These are phyloP conservation scores for Neonothopanus nambi DNA, from an alignment of 1,284 basidiomycete species.

Conservation along the genomic window DNA sequence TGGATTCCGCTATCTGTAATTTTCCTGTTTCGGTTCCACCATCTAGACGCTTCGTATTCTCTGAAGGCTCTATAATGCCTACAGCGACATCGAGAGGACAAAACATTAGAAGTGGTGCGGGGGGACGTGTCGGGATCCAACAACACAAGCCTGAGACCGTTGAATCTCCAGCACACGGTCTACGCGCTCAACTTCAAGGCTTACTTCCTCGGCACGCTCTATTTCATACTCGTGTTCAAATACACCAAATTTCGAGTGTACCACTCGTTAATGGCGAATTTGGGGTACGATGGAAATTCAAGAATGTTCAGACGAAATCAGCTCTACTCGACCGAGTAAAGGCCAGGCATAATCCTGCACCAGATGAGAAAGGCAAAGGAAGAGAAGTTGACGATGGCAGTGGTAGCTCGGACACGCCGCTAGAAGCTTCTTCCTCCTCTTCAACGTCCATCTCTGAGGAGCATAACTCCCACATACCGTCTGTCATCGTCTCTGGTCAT, in stretches of 20 bases:
- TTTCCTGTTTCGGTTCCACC: too few species aligned
- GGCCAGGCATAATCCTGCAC: constrained; percentile 28
- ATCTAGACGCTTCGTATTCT: too few species aligned
- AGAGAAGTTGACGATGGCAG: constrained; percentile 29
- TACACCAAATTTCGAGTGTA: constrained; percentile 76
- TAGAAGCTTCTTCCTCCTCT: constrained; percentile 24
- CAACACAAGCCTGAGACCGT: background rate
- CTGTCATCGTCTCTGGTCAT: constrained; percentile 33
- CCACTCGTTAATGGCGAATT: constrained; percentile 79
- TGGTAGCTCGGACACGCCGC: constrained; percentile 21
- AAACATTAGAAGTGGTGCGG: too few species aligned
- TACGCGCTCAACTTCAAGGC: constrained; percentile 50
- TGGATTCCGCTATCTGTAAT: too few species aligned
- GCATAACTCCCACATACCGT: constrained; percentile 28
- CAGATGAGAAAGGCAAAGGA: constrained; percentile 24
- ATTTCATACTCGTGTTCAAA: constrained; percentile 63
- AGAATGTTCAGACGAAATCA: constrained; percentile 46
- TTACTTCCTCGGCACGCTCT: constrained; percentile 60
- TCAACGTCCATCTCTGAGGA: constrained; percentile 24
- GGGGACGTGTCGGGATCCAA: background rate
- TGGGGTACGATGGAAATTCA: constrained; percentile 75
- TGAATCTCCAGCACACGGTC: constrained; percentile 26
- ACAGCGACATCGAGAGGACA: too few species aligned
- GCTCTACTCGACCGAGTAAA: constrained; percentile 30
- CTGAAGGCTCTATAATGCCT: too few species aligned